Base-by-base conservation (phyloP, 179 eudicot genomes). In the Beta corolliflora region DNA sequence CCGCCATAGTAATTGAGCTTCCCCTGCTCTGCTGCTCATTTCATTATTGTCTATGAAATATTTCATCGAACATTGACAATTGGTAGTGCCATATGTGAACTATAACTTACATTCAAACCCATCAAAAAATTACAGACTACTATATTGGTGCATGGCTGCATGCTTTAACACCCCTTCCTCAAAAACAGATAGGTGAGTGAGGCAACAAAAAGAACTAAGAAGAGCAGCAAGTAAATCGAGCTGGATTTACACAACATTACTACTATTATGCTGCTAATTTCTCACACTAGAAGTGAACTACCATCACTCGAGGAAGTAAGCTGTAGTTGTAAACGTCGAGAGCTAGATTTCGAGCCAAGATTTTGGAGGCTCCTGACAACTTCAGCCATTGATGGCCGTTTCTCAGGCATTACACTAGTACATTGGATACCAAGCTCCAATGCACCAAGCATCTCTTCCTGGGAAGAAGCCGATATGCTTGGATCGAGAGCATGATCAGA, bases 391-490 rank as follows among this genome's bases (percentile, higher is more conserved):
- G 94, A 77, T 3, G 97, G 98, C 76, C 98, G 77, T 81, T 89
- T 92, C 80, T 91, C 92, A 5, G 98, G 93, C 79, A 86, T 80
- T 11, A 94, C 92, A 45, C 88, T 86, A 25, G 93, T 92, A 75
- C 98, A 94, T 0, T 71, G 85, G 44, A 91, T 85, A 41, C 89
- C 93, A 8, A 94, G 85, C 44, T 94, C 90, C 0, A 94, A 82
- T 56, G 91, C 94, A 63, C 84, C 88, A 73, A 93, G 76, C 91
- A 91, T 91, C 81, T 88, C 92, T 76, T 87, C 84, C 64, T 85
- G 83, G 31, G 81, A 85, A 12, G 89, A 79, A 23, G 73, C 76
- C 54, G 92, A 85, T 64, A 94, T 92, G 63, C 88, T 88, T 2
- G 93, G 92, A 68, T 94, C 97, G 23, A 93, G 82, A 65, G 92